phyloP scores from a whole-genome alignment of 164 flowering plant species.

The Hamamelis virginiana region DNA sequence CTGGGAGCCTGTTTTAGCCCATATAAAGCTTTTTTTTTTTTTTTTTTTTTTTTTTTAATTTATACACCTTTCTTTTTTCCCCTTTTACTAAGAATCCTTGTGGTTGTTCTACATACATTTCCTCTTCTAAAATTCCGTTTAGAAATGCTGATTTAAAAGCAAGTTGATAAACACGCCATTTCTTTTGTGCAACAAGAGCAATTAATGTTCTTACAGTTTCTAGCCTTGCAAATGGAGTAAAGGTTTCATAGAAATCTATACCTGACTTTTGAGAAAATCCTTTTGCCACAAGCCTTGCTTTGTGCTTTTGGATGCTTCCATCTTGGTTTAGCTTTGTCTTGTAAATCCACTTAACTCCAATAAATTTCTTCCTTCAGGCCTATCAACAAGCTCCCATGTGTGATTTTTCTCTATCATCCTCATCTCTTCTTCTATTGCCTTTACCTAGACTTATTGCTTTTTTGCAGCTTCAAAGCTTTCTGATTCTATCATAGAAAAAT shows the following conservation, averaged over 20 bases:
- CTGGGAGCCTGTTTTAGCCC: not conserved
- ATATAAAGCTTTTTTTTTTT: too few relatives aligned
- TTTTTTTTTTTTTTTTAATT: not conserved
- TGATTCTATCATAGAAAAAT: not conserved
- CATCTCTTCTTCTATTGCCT: conserved; percentile 3
- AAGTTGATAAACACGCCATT: not conserved
- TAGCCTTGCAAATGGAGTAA: too few relatives aligned
- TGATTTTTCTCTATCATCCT: not conserved
- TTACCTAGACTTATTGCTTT: not conserved
- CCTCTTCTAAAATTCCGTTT: not conserved
- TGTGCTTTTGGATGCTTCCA: not conserved
- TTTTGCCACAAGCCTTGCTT: too few relatives aligned
- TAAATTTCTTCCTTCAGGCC: not conserved
- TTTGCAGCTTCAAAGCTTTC: not conserved
- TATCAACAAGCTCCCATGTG: conserved; percentile 1
- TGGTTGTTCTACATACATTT: not conserved
- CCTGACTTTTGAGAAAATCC: not conserved
- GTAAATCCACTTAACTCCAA: too few relatives aligned
- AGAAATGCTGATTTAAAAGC: conserved; percentile 11
- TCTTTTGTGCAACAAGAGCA: not conserved
- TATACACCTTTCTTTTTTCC: not conserved
- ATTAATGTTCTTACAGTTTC: conserved; percentile 1
- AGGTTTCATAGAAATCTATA: too few relatives aligned
- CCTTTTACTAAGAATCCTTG: not conserved
- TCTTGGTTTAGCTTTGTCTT: conserved; percentile 2